These are phyloP conservation scores for Venturia nashicola DNA, from an alignment of 2,329 filamentous ascomycete genomes.

Conservation along the genomic window DNA sequence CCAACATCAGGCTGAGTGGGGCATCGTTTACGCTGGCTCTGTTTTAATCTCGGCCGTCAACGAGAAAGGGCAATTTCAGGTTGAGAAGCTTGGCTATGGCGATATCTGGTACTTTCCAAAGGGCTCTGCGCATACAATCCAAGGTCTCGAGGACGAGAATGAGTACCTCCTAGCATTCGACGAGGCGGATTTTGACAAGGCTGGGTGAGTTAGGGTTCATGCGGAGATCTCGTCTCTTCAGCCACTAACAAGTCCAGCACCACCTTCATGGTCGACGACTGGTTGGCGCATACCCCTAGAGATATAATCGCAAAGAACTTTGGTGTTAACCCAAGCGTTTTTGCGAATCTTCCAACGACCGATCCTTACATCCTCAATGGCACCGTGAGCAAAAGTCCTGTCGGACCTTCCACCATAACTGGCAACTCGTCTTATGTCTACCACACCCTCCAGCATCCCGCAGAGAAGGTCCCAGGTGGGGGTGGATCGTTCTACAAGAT, in stretches of 20 bases:
- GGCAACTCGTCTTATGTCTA: constrained; percentile 53
- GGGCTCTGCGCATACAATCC: constrained; percentile 50
- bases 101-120: constrained; percentile 62
- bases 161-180: constrained; percentile 57
- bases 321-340: constrained; percentile 46
- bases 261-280: constrained; percentile 61
- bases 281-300: constrained; percentile 54
- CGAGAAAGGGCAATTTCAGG: constrained; percentile 44
- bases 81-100: constrained; percentile 44
- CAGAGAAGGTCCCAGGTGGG: constrained; percentile 46
- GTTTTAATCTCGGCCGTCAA: constrained; percentile 50
- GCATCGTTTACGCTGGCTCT: constrained; percentile 46
- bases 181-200: constrained; percentile 49
- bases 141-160: constrained; percentile 53
- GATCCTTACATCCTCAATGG: constrained; percentile 52
- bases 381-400: constrained; percentile 37
- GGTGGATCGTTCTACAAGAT: constrained; percentile 53
- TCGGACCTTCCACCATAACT: constrained; percentile 36
- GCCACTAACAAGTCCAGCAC: constrained; percentile 28
- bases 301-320: constrained; percentile 57
- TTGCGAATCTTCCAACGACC: constrained; percentile 43
- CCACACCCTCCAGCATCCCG: constrained; percentile 41
- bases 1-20: constrained; percentile 48
- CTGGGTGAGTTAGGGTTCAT: constrained; percentile 29
- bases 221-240: background rate